Evolutionary conservation across 192 early-diverging fungal species (phyloP), one percentile per base, ranked within the genome.

Genomic region (Umbelopsis isabellina): DNA sequence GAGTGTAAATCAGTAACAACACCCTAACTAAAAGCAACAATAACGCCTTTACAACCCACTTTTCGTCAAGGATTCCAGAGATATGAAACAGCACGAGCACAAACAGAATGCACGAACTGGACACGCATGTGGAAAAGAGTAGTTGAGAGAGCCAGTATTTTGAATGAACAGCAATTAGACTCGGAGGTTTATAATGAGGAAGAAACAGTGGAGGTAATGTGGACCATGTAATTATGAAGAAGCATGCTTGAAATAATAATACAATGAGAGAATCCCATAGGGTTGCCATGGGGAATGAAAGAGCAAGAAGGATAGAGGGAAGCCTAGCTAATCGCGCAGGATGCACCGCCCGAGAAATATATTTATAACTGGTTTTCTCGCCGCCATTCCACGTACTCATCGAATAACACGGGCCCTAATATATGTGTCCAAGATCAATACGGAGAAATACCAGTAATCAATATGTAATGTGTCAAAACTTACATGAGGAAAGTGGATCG

Each of bases 41-140:
- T 37, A 47, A 49, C 2, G n/a, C 25, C 10, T 8, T 15, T 61
- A 49, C 8, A 45, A 65, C 72, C 33, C 83, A 82, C 77, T 85
- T 84, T 71, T 85, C 88, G 70, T 83, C 80, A 64, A 93, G 79
- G 8, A 95, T 66, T 8, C 87, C 87, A 49, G 82, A 80, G 65
- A 96, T 93, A 72, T 93, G 93, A 77, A 94, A 88, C 47, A 96
- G 86, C 16, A 96, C 82, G 65, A 96, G 85, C 69, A 92, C 86
- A 73, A 96, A 92, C 68, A 96, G 83, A 33, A 86, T 85, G 73
- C 93, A 88, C 37, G 88, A 86, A 71, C 85, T 86, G n/a, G 89
- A 87, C 45, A 96, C 85, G 21, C 91, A 89, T n/a, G 92, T 74
- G 18, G 93, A 87, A 70, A 95, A 96, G 11, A 91, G 30, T 48